Percentiles rank a stretch among this genome's conserved stretches.
phyloP scores from a whole-genome alignment of 805 yeast genomes.

The Kodamaea neixiangensis region DNA sequence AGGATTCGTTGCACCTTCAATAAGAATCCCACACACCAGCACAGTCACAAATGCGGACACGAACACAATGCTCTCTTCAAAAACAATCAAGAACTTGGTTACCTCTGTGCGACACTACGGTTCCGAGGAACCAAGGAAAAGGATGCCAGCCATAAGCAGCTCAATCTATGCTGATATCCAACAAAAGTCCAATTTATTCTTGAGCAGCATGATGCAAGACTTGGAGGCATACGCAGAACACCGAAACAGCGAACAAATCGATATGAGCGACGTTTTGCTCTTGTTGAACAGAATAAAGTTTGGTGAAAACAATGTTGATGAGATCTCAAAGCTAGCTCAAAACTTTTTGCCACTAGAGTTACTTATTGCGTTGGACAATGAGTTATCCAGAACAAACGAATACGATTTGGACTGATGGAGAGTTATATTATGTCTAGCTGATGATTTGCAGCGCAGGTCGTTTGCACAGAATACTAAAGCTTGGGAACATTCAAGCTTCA shows the following conservation, averaged over 20 bases:
- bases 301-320: constrained; percentile 19
- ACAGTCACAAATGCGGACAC: background rate
- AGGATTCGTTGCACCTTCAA: background rate
- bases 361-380: constrained; percentile 34
- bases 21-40: constrained; percentile 2
- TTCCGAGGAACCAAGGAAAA: background rate
- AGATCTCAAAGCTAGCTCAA: constrained; percentile 34
- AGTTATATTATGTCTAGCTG: too few relatives aligned
- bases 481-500: too few relatives aligned
- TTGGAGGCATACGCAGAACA: constrained; percentile 40
- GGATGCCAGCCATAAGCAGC: background rate
- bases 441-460: background rate
- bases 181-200: constrained; percentile 32
- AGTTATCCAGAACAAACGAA: constrained; percentile 1
- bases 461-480: background rate
- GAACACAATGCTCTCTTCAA: constrained; percentile 13
- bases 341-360: constrained; percentile 38
- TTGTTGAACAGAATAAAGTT: constrained; percentile 34
- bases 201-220: constrained; percentile 32
- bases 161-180: constrained; percentile 22
- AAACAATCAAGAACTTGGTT: constrained; percentile 20
- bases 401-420: background rate
- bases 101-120: constrained; percentile 11
- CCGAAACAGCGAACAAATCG: constrained; percentile 27
- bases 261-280: constrained; percentile 37